Conservation (phyloP, 2,329 filamentous ascomycete species). For the Fusarium annulatum region DNA sequence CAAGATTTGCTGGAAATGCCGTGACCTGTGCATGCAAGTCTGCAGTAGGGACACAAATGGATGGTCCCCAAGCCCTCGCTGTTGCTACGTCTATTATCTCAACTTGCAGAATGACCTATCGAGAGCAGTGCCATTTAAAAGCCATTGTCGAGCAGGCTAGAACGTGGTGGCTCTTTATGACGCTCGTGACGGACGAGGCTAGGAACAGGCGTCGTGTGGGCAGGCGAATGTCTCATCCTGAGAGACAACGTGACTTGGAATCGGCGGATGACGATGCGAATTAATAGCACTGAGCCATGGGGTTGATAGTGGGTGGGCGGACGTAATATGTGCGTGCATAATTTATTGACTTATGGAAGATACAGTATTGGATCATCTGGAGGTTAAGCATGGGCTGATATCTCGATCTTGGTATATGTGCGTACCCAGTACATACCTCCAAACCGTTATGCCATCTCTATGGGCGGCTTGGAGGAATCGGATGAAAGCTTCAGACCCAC, state of each 20-base stretch:
- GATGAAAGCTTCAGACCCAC: slow-evolving; percentile 16
- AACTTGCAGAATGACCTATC: neutral
- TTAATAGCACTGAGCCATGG: slow-evolving; percentile 10
- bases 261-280: slow-evolving; percentile 29
- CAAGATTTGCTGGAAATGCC: neutral
- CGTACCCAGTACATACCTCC: neutral
- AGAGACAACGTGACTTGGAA: slow-evolving; percentile 35
- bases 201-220: slow-evolving; percentile 12
- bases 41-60: neutral
- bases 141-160: neutral
- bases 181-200: slow-evolving; percentile 29
- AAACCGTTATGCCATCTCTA: slow-evolving; percentile 7
- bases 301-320: neutral
- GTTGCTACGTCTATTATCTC: neutral
- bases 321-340: neutral
- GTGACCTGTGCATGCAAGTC: neutral
- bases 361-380: slow-evolving; percentile 21
- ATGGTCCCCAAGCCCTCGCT: neutral
- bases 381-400: slow-evolving; percentile 21
- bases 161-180: slow-evolving; percentile 1
- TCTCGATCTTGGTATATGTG: slow-evolving; percentile 21
- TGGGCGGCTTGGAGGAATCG: neutral
- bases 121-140: neutral
- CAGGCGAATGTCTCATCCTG: slow-evolving; percentile 29
- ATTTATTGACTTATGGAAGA: neutral